Evolutionary conservation across 805 yeast species (phyloP).

Genomic region (Candida koratica): DNA sequence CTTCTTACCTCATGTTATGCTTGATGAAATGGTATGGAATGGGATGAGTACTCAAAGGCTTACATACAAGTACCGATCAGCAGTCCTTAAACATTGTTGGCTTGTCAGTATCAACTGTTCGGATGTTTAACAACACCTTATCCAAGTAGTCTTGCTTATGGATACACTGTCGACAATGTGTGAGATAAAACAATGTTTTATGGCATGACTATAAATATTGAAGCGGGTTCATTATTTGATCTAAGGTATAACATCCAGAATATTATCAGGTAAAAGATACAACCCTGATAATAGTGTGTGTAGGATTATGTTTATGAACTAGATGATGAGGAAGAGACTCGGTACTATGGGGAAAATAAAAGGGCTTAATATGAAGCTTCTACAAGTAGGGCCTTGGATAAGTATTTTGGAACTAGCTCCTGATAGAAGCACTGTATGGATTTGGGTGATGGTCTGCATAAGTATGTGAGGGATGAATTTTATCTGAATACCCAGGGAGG

Average conservation of each 20-base stretch:
- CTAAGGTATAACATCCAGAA: not conserved
- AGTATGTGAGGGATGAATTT: not conserved
- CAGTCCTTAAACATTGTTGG: not conserved
- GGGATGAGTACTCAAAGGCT: not conserved
- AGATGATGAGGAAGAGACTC: not conserved
- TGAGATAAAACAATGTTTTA: not conserved
- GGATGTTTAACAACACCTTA: not conserved
- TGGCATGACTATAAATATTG: not conserved
- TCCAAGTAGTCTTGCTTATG: not conserved
- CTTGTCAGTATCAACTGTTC: not conserved
- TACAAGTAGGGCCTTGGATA: not conserved
- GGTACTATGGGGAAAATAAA: not conserved
- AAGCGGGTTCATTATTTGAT: not conserved
- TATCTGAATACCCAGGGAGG: not conserved
- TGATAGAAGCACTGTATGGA: not conserved
- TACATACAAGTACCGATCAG: not conserved
- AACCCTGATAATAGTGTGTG: not conserved
- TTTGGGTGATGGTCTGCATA: not conserved
- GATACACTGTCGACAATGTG: not conserved
- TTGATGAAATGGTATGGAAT: not conserved
- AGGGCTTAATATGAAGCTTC: not conserved
- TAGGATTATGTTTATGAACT: not conserved
- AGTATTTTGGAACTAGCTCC: not conserved
- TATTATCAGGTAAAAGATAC: not conserved
- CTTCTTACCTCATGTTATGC: not conserved